phyloP scores from a whole-genome alignment of 345 rosid genomes.

The Lumnitzera littorea region DNA sequence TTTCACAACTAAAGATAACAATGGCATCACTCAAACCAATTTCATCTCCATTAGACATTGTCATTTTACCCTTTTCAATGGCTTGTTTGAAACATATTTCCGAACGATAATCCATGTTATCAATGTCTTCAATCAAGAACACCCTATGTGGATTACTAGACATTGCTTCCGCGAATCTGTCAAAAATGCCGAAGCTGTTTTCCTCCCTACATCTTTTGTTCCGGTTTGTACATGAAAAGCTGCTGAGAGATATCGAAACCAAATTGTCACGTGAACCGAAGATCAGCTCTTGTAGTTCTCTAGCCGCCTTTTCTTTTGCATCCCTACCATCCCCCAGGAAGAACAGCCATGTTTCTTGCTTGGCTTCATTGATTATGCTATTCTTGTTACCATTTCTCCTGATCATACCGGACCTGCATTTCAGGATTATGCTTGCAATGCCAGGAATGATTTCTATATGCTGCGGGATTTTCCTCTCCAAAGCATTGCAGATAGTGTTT shows the following conservation, averaged over 20 bases:
- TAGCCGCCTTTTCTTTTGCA: conserved; percentile 64
- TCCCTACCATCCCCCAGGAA: conserved; percentile 62
- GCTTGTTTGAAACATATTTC: conserved; percentile 7
- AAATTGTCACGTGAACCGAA: conserved; percentile 35
- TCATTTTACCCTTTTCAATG: conserved; percentile 51
- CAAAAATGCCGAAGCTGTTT: background rate
- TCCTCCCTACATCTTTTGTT: conserved; percentile 5
- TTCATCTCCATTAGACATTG: conserved; percentile 41
- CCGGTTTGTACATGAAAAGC: background rate
- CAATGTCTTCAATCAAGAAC: conserved; percentile 5
- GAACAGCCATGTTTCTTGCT: conserved; percentile 77
- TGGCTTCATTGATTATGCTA: conserved; percentile 12
- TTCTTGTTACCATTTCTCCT: conserved; percentile 31
- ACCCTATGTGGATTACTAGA: conserved; percentile 10
- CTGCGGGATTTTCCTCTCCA: conserved; percentile 70
- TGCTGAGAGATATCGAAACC: conserved; percentile 10
- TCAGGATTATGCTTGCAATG: conserved; percentile 48
- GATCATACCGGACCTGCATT: conserved; percentile 60
- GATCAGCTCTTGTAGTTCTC: conserved; percentile 62
- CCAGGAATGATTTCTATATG: conserved; percentile 52
- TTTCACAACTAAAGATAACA: conserved; percentile 6
- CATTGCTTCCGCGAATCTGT: conserved; percentile 1
- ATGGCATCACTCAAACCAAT: conserved; percentile 31
- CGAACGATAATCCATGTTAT: background rate
- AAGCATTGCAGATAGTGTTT: conserved; percentile 39